Conservation (phyloP, 139 green algal genomes). For the Gonium pectorale region DNA sequence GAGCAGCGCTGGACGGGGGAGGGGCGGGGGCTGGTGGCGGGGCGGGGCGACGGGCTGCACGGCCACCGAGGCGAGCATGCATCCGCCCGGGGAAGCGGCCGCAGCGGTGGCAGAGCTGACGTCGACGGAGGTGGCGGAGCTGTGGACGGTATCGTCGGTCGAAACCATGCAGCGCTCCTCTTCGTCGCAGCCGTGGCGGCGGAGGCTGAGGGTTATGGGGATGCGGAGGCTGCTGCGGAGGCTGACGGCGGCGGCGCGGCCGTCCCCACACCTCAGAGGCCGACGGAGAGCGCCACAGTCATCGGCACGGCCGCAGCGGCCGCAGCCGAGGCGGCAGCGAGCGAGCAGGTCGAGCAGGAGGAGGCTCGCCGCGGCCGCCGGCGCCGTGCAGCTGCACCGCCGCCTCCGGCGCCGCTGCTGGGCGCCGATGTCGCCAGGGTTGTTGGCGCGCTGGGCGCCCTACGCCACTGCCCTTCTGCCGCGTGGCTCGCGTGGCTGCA, state of each 20-base stretch:
- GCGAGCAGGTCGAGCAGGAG: not conserved
- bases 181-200: too few species aligned
- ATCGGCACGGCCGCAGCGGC: not conserved
- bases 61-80: too few species aligned
- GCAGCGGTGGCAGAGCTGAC: not conserved
- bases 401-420: not conserved
- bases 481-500: constrained; percentile 2
- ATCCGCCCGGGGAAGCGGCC: too few species aligned
- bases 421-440: not conserved
- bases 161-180: too few species aligned
- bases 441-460: not conserved
- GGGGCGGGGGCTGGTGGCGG: too few species aligned
- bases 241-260: not conserved
- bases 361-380: too few species aligned
- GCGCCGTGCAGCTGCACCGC: not conserved
- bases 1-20: too few species aligned
- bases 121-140: not conserved
- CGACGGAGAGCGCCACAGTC: too few species aligned
- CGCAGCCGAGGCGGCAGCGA: not conserved
- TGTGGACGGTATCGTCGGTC: too few species aligned
- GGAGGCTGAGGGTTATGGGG: not conserved
- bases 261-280: not conserved
- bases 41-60: too few species aligned
- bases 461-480: not conserved
- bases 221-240: not conserved